Base-by-base conservation (phyloP, 116 monocot genomes). In the Trichopus zeylanicus region DNA sequence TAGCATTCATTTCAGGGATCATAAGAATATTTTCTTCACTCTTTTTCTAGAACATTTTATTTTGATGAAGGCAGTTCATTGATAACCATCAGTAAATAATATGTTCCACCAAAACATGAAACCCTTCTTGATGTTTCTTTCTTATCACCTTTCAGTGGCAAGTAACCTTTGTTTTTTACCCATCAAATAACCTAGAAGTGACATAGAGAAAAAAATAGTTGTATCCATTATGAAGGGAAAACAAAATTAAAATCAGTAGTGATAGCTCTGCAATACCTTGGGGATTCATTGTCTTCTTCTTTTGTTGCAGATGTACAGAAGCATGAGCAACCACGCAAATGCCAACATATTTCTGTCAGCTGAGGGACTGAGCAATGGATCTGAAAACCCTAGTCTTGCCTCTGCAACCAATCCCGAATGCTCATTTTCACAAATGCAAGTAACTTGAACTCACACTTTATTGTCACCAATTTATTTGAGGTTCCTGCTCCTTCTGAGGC, bases 251-350 rank as follows among this genome's bases (percentile, higher is more conserved):
- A 4, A 29, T 4, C 46, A 4, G 10, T 24, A 10, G 16, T 30
- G 0, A 46, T 8, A 18, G 49, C 19, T 13, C 23, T 15, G n/a
- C 16, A 11, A 47, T 12, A 58, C 20, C 6, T 24, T 35, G 3
- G 26, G 26, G 37, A 2, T 27, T 7, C 6, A 26, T 55, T 2
- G 23, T 42, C 4, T 31, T 26, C 26, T n/a, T 6, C n/a, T 62
- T 59, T 48, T 11, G 4, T 22, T 16, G 21, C 73, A 81, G 81
- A 76, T 76, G 81, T 73, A 76, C 46, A 76, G 81, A 76, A 75
- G 72, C 57, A 61, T 48, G 51, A 51, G 57, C 62, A 51, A 56
- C 22, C 71, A 46, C 16, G 38, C 29, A 34, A 61, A 53, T 21
- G 46, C 51, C 13, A 48, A 56, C 7, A 51, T 71, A 7, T 55